These are phyloP conservation scores for Microcyclospora tardicrescens DNA, from an alignment of 2,329 filamentous ascomycete species.

Conservation along the genomic window DNA sequence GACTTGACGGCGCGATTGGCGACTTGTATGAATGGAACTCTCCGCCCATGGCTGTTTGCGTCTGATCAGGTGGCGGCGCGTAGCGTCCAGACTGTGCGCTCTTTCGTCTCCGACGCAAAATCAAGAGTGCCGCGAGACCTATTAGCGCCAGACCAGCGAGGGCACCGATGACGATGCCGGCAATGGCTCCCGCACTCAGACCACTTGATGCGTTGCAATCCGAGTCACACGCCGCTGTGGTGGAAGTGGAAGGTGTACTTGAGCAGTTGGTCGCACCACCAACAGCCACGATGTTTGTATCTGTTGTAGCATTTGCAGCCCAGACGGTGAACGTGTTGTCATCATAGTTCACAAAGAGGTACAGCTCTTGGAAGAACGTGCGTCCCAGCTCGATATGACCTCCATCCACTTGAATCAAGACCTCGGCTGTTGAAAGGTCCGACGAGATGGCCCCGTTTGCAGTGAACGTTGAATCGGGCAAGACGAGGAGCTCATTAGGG, in stretches of 20 bases:
- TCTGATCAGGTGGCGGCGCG: too few relatives aligned
- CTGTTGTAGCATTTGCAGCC: conserved; percentile 4
- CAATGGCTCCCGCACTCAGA: conserved; percentile 1
- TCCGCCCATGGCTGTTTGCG: too few relatives aligned
- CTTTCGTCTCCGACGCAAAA: too few relatives aligned
- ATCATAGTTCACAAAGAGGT: conserved; percentile 6
- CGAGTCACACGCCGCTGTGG: neutral
- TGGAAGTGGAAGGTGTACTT: neutral
- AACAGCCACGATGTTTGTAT: conserved; percentile 2
- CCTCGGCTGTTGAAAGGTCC: neutral
- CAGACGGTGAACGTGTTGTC: conserved; percentile 3
- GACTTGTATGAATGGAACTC: too few relatives aligned
- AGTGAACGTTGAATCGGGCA: neutral
- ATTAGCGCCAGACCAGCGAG: neutral
- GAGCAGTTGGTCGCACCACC: neutral
- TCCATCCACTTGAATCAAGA: neutral
- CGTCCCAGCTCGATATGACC: conserved; percentile 2
- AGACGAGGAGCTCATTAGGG: conserved; percentile 3
- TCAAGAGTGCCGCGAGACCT: too few relatives aligned
- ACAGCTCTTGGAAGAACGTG: conserved; percentile 4
- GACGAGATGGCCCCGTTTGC: neutral
- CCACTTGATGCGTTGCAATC: neutral
- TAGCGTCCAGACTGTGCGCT: too few relatives aligned
- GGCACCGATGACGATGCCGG: conserved; percentile 7
- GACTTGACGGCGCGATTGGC: too few relatives aligned